Evolutionary conservation across 2,329 filamentous ascomycete genomes (phyloP).

Genomic region (Chaetomium olivaceum): DNA sequence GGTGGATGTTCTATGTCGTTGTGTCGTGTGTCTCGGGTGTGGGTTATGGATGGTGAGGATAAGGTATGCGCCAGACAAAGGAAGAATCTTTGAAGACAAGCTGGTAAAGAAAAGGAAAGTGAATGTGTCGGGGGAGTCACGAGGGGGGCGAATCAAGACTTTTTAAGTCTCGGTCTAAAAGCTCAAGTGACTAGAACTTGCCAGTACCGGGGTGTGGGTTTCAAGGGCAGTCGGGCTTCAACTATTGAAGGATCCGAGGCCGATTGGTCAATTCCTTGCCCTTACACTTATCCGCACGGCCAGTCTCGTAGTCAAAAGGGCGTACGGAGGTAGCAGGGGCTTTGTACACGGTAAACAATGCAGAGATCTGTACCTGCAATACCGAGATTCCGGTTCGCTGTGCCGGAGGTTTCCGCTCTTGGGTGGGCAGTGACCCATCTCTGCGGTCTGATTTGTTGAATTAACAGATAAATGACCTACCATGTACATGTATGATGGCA

Average conservation of each 20-base stretch:
- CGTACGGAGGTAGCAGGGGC: not conserved
- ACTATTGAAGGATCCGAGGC: not conserved
- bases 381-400: conserved; percentile 5
- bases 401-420: conserved; percentile 20
- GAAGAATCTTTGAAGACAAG: not conserved
- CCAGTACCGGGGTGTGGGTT: not conserved
- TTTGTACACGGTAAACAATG: no score
- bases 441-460: not conserved
- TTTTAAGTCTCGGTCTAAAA: conserved; percentile 10
- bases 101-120: not conserved
- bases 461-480: not conserved
- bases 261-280: conserved; percentile 21
- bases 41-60: not conserved
- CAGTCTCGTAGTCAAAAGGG: conserved; percentile 2
- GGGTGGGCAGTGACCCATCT: not conserved
- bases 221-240: conserved; percentile 4
- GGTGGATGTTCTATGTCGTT: conserved; percentile 3
- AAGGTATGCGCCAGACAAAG: conserved; percentile 7
- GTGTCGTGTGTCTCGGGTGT: not conserved
- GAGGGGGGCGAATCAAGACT: conserved; percentile 9
- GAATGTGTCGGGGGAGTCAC: conserved; percentile 6
- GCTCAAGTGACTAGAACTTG: conserved; percentile 1
- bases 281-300: conserved; percentile 17
- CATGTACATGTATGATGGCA: not conserved
- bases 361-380: not conserved